These are phyloP conservation scores for Iris pallida DNA, from an alignment of 116 monocot species.

Conservation along the genomic window DNA sequence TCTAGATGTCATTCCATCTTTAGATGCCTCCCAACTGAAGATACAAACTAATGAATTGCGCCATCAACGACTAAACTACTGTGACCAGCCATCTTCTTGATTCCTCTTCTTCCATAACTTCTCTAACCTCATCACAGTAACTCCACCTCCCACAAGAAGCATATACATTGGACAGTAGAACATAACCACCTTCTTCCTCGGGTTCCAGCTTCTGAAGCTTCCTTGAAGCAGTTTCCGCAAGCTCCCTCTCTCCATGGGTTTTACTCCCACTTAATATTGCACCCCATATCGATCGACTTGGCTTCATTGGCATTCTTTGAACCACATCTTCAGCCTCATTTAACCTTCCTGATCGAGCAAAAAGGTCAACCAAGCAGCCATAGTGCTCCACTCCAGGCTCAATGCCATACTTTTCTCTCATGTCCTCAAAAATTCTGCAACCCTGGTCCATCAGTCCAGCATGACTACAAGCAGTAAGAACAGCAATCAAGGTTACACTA, in stretches of 20 bases:
- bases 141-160: slow-evolving; percentile 53
- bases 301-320: slow-evolving; percentile 38
- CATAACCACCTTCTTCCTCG: slow-evolving; percentile 55
- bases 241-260: slow-evolving; percentile 25
- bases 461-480: slow-evolving; percentile 62
- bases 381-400: slow-evolving; percentile 56
- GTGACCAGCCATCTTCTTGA: slow-evolving; percentile 46
- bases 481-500: slow-evolving; percentile 45
- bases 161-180: slow-evolving; percentile 47
- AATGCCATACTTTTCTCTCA: slow-evolving; percentile 32
- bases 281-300: slow-evolving; percentile 61
- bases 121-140: slow-evolving; percentile 28
- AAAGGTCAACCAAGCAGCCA: slow-evolving; percentile 61
- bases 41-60: slow-evolving; percentile 34
- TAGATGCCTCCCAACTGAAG: slow-evolving; percentile 33
- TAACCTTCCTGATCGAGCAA: slow-evolving; percentile 57
- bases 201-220: slow-evolving; percentile 48
- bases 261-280: slow-evolving; percentile 48
- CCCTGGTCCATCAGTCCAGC: slow-evolving; percentile 50
- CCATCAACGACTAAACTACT: slow-evolving; percentile 41
- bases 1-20: slow-evolving; percentile 15
- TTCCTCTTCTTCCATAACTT: slow-evolving; percentile 45
- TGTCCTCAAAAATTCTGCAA: slow-evolving; percentile 35
- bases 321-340: slow-evolving; percentile 34
- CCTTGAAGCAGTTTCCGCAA: slow-evolving; percentile 32